Percentiles rank a stretch among this genome's conserved stretches.
phyloP scores from a whole-genome alignment of 2,329 filamentous ascomycete species.

The Xylariomycetidae sp. region DNA sequence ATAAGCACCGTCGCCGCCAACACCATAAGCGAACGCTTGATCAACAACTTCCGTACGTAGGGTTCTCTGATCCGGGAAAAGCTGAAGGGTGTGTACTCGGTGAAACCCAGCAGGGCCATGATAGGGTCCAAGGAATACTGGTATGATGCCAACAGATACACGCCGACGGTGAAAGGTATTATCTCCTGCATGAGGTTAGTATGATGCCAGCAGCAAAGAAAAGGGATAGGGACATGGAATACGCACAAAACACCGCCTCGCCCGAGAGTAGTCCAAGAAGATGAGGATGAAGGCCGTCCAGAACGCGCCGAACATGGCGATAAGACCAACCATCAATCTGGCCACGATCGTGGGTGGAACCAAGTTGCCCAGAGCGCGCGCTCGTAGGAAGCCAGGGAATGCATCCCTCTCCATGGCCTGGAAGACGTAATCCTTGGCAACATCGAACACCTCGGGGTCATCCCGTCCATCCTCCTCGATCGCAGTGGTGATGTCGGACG shows the following conservation, averaged over 20 bases:
- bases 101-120: constrained; percentile 80
- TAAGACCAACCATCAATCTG: constrained; percentile 75
- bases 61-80: constrained; percentile 85
- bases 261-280: constrained; percentile 72
- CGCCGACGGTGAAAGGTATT: constrained; percentile 83
- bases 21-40: constrained; percentile 77
- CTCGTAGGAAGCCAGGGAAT: constrained; percentile 92
- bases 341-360: constrained; percentile 86
- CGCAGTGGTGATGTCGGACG: constrained; percentile 74
- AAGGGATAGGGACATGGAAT: no score
- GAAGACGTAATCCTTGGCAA: constrained; percentile 98
- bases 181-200: constrained; percentile 45
- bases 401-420: constrained; percentile 99
- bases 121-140: constrained; percentile 94
- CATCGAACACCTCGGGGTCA: constrained; percentile 94
- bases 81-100: constrained; percentile 94
- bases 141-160: constrained; percentile 85
- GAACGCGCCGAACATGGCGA: constrained; percentile 84
- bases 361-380: constrained; percentile 92
- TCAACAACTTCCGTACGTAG: constrained; percentile 80
- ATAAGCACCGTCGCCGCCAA: constrained; percentile 68
- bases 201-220: constrained; percentile 1
- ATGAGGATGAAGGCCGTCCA: constrained; percentile 94
- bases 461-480: constrained; percentile 91
- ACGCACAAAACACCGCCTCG: constrained; percentile 78